Evolutionary conservation across 805 yeast species (phyloP), one percentile per base, ranked within the genome.

Genomic region (Candida namnaoensis): DNA sequence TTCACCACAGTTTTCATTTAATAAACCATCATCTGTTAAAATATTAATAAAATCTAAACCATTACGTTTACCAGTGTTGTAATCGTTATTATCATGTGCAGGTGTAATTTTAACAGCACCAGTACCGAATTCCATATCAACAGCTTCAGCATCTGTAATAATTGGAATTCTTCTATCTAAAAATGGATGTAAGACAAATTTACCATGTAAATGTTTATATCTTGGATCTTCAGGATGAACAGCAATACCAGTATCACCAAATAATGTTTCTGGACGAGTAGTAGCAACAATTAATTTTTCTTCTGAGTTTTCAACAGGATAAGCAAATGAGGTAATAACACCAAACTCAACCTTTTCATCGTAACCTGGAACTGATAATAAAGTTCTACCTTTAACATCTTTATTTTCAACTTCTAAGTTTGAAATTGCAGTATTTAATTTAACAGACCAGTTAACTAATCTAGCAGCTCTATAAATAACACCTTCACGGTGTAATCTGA

Each of bases 31-130:
- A 58, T 93, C 98, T 43, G 95, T 91, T 53, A 85, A 70, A 50
- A 93, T 88, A 66, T 88, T 90, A 66, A 93, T 75, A 57, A 88
- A 78, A 61, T 88, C 96, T 56, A 93, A 74, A 57, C 78, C 71
- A 64, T 88, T 86, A 70, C 99, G 88, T 70, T 86, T 90, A 71
- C 99, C 99, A 41, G 96, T 88, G 59, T 72, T 75, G 75, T 87
- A 88, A 87, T 93, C 99, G 74, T 93, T 93, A 56, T 80, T 84
- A 68, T 93, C 99, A 66, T 93, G 99, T 36, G 96, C 97, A 45
- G 99, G 99, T 12, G 99, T 93, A 61, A 93, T 93, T 69, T 93
- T 93, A 47, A 93, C 99, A 38, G 99, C 99, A 82, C 99, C 99
- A 47, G 99, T 93, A 75, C 99, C 99, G 53, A 93, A 93, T 64